Evolutionary conservation across 78 protist genomes (phyloP).

Genomic region (Parvularia atlantis): DNA sequence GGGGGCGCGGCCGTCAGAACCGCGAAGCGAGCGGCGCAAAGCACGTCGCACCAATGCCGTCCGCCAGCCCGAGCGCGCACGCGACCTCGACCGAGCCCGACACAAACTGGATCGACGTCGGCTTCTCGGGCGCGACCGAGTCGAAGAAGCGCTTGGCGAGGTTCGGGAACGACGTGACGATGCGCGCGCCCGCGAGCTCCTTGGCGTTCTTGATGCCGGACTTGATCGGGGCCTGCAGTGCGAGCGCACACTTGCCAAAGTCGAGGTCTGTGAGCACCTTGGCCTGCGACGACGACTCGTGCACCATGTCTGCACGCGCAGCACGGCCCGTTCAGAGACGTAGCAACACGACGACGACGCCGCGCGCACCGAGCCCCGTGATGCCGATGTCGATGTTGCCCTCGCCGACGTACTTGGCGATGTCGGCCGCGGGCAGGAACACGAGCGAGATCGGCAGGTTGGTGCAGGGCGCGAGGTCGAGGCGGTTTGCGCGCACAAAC

Average conservation of each 20-base stretch:
- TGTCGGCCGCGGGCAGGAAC: constrained; percentile 65
- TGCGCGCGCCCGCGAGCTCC: constrained; percentile 33
- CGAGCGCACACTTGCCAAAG: constrained; percentile 52
- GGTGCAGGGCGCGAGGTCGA: constrained; percentile 44
- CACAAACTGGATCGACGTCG: constrained; percentile 5
- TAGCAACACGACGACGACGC: constrained; percentile 11
- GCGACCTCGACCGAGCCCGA: constrained; percentile 66
- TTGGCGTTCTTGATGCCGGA: neutral
- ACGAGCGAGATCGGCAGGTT: constrained; percentile 40
- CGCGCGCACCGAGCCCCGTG: constrained; percentile 52
- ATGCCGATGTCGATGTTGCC: constrained; percentile 58
- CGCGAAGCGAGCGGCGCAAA: too few relatives aligned
- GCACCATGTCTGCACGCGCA: neutral
- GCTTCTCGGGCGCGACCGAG: neutral
- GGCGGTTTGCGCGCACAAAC: constrained; percentile 10
- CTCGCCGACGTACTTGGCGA: constrained; percentile 42
- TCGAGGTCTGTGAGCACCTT: constrained; percentile 22
- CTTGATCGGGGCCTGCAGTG: constrained; percentile 37
- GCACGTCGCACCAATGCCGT: constrained; percentile 17
- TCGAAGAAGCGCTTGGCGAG: constrained; percentile 28
- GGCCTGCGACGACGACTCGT: neutral
- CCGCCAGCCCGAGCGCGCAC: constrained; percentile 43
- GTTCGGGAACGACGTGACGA: constrained; percentile 60
- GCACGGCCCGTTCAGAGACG: neutral
- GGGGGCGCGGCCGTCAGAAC: neutral